Base-by-base conservation (phyloP, 2,329 filamentous ascomycete genomes). In the Plectosphaerella sp. region DNA sequence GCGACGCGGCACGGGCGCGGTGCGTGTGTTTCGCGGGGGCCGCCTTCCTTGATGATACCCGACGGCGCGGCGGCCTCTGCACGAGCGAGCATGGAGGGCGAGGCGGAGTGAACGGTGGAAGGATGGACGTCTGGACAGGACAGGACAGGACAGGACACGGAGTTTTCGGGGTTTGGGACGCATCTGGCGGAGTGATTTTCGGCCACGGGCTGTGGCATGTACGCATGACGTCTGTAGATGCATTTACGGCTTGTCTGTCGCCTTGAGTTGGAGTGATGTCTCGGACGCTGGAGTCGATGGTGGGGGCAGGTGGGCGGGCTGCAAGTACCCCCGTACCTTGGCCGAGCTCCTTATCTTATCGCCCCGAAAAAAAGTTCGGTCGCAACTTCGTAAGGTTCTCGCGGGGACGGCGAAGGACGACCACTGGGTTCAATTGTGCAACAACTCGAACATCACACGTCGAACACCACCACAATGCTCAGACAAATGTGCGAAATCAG, bases 401-500 rank as follows among this genome's bases (percentile, higher is more conserved):
- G 28, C 28, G 28, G 28, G 28, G 41, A 43, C 37, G 5, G 22
- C 22, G 3, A 22, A 22, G 5, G 37, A 43, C 41, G 41, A 43
- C 41, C 10, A 20, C 41, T 9, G 18, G 39, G 39, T 5, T 18
- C 5, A 18, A 18, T 18, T 16, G 41, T 18, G 18, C 16, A 43
- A 20, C 11, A 9, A 20, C 16, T 43, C 7, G 18, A 33, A 43
- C 41, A 43, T 22, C 16, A 8, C 41, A 22, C n/a, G 16, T 43
- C 41, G 16, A 43, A 55, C 47, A 50, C 51, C 51, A 33, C 54
- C 48, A 71, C 61, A 49, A 78, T 78, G 75, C 70, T 78, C 61
- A 73, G 75, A 49, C 73, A 76, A 74, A 70, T 78, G 75, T 77
- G 66, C 54, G 73, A 52, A 35, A 18, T 11, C 10, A 5, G 7